phyloP scores from a whole-genome alignment of 2,329 filamentous ascomycete species.

The Zelopaecilomyces penicillatus region DNA sequence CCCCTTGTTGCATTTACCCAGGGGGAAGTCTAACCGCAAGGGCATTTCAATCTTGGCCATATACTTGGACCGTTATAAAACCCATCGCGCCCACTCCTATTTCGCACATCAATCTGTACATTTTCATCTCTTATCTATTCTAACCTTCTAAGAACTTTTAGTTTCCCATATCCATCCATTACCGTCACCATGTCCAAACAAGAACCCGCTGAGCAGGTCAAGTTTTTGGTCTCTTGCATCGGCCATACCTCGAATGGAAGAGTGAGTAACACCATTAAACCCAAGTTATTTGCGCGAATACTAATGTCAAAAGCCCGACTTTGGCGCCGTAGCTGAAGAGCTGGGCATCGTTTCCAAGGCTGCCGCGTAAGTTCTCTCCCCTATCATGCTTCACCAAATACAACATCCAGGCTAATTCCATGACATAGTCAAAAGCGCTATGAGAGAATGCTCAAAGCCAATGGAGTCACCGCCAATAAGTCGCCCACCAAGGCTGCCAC shows the following conservation, averaged over 20 bases:
- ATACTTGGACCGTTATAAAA: too few relatives aligned
- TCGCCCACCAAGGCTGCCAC: conserved; percentile 6
- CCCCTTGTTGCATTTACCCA: too few relatives aligned
- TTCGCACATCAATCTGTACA: too few relatives aligned
- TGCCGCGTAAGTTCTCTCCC: conserved; percentile 53
- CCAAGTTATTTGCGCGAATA: not conserved
- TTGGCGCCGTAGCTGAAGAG: conserved; percentile 54
- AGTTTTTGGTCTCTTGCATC: conserved; percentile 60
- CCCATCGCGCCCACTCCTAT: too few relatives aligned
- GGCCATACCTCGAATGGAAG: conserved; percentile 50
- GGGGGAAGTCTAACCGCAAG: too few relatives aligned
- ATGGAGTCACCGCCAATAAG: conserved; percentile 33
- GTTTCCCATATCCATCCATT: too few relatives aligned
- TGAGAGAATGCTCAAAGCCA: conserved; percentile 54
- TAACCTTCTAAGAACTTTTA: too few relatives aligned
- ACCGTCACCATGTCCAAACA: conserved; percentile 38
- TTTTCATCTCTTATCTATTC: too few relatives aligned
- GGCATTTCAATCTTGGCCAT: too few relatives aligned
- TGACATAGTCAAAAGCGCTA: conserved; percentile 55
- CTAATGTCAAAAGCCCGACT: conserved; percentile 47
- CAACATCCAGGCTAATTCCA: not conserved
- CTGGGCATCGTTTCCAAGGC: conserved; percentile 55
- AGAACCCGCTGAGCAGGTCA: conserved; percentile 49
- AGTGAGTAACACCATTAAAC: conserved; percentile 29
- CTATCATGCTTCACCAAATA: not conserved